These are phyloP conservation scores for Vigna angularis DNA, from an alignment of 306 rosid species.

Conservation along the genomic window DNA sequence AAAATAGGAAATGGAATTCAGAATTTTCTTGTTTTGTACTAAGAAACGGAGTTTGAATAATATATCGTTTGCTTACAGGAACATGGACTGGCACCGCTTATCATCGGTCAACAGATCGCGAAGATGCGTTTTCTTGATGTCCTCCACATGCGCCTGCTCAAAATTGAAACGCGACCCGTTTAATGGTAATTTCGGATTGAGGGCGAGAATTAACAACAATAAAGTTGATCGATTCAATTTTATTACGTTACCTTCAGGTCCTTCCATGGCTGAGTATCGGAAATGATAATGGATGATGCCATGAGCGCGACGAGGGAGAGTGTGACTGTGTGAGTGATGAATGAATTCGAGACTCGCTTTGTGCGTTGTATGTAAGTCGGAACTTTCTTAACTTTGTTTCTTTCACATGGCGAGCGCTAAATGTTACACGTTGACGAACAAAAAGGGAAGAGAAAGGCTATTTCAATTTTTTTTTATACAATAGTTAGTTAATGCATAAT, in stretches of 20 bases:
- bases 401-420: not conserved
- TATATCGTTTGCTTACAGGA: conserved; percentile 51
- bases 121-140: conserved; percentile 62
- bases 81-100: conserved; percentile 66
- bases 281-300: conserved; percentile 67
- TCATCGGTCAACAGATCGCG: conserved; percentile 73
- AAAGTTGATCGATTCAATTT: too few species aligned
- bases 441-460: not conserved
- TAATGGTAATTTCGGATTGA: not conserved
- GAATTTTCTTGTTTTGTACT: not conserved
- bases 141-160: conserved; percentile 65
- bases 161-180: not conserved
- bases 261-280: conserved; percentile 69
- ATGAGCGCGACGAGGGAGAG: conserved; percentile 12
- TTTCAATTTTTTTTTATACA: too few species aligned
- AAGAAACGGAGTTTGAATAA: too few species aligned
- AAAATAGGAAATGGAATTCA: not conserved
- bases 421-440: not conserved
- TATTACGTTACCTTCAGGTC: conserved; percentile 63
- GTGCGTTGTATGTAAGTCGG: conserved; percentile 1
- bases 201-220: not conserved
- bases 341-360: not conserved
- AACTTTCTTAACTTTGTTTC: not conserved
- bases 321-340: not conserved
- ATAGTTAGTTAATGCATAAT: too few species aligned